Evolutionary conservation across 2,329 filamentous ascomycete species (phyloP).

Genomic region (Berkeleyomyces rouxiae): DNA sequence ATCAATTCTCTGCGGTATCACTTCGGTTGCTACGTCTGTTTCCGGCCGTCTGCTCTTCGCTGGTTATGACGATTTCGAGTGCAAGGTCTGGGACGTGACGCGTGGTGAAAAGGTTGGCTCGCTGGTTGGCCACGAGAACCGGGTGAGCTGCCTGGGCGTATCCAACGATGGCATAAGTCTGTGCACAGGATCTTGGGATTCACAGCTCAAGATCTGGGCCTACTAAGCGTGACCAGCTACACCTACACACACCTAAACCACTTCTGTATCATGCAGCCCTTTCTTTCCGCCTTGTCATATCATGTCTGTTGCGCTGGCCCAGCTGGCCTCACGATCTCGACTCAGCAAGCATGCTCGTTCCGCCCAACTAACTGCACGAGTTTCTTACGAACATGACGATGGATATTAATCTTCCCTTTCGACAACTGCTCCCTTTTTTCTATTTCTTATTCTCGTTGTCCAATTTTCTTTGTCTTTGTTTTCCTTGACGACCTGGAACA

Average conservation of each 20-base stretch:
- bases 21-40: conserved; percentile 93
- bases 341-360: background rate
- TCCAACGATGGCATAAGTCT: conserved; percentile 98
- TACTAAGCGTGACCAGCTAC: conserved; percentile 34
- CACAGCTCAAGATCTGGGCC: conserved; percentile 79
- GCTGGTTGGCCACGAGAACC: conserved; percentile 92
- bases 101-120: conserved; percentile 95
- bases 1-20: conserved; percentile 94
- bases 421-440: background rate
- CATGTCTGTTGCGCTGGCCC: background rate
- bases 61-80: conserved; percentile 97
- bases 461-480: background rate
- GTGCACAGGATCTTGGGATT: conserved; percentile 99
- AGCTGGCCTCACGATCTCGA: background rate
- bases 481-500: background rate
- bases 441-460: background rate
- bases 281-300: background rate
- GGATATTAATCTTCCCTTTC: conserved; percentile 7
- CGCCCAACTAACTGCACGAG: conserved; percentile 4
- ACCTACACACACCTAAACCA: background rate
- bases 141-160: conserved; percentile 94
- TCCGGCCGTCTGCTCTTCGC: conserved; percentile 90
- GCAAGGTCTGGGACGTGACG: conserved; percentile 99
- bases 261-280: background rate
- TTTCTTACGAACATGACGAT: conserved; percentile 13